phyloP scores from a whole-genome alignment of 225 moss, liverwort and hornwort species.

The Straminergon stramineum region DNA sequence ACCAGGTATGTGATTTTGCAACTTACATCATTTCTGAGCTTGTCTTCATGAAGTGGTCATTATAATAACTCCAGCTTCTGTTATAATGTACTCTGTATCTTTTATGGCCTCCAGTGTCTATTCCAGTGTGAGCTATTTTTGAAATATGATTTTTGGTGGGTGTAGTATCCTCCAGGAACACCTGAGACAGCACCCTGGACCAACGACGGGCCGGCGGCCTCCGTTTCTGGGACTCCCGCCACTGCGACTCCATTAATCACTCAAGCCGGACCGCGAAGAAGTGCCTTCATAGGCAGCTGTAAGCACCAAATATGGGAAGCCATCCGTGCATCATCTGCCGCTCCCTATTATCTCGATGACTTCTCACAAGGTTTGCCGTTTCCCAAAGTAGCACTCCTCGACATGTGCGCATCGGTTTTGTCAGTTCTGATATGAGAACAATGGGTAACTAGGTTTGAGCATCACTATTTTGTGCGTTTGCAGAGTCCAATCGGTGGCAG shows the following conservation, averaged over 20 bases:
- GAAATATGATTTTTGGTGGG: constrained; percentile 1
- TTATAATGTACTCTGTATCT: neutral
- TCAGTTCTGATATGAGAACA: neutral
- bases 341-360: constrained; percentile 98
- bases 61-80: neutral
- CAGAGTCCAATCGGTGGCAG: constrained; percentile 98
- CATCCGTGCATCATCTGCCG: constrained; percentile 97
- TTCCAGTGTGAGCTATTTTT: neutral
- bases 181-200: constrained; percentile 92
- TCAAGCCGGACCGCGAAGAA: constrained; percentile 69
- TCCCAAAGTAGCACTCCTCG: neutral
- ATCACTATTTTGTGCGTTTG: neutral
- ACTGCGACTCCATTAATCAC: constrained; percentile 73
- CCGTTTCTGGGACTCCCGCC: constrained; percentile 69
- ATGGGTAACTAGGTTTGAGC: neutral
- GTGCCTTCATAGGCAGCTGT: constrained; percentile 93
- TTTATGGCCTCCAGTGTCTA: neutral
- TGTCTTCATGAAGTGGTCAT: neutral
- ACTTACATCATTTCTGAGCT: neutral
- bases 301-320: constrained; percentile 97
- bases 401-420: neutral
- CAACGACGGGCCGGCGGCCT: constrained; percentile 78
- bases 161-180: constrained; percentile 96
- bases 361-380: constrained; percentile 69
- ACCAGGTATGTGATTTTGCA: constrained; percentile 52